These are phyloP conservation scores for Entelexis paramagnoliae DNA, from an alignment of 1,139 yeast species.

Conservation along the genomic window DNA sequence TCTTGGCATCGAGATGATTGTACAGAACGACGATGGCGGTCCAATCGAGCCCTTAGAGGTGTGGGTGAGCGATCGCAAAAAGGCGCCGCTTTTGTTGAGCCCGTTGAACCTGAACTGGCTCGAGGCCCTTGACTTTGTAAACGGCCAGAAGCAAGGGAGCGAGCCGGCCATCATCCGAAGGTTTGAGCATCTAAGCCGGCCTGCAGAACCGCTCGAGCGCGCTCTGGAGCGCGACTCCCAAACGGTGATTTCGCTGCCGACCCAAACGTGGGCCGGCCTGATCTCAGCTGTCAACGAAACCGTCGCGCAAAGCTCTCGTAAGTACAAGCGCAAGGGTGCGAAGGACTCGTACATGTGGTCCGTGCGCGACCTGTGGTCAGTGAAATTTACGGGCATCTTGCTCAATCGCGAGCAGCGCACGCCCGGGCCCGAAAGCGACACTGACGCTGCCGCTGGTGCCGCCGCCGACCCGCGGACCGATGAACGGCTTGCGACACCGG, in stretches of 20 bases:
- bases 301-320: neutral
- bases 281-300: slow-evolving; percentile 8
- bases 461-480: neutral
- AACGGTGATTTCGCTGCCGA: slow-evolving; percentile 3
- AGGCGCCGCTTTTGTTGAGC: slow-evolving; percentile 8
- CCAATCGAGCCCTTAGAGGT: slow-evolving; percentile 20
- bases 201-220: neutral
- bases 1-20: slow-evolving; percentile 55
- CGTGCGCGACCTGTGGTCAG: slow-evolving; percentile 11
- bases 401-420: slow-evolving; percentile 8
- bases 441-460: neutral
- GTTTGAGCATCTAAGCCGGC: neutral
- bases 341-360: slow-evolving; percentile 16
- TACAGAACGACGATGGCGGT: slow-evolving; percentile 26
- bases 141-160: neutral
- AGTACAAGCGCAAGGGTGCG: slow-evolving; percentile 7
- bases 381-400: slow-evolving; percentile 8
- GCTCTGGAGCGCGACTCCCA: slow-evolving; percentile 1
- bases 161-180: slow-evolving; percentile 8
- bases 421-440: neutral
- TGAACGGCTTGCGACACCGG: neutral
- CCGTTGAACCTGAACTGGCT: slow-evolving; percentile 12
- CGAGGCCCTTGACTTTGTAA: slow-evolving; percentile 11
- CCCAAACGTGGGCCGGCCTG: slow-evolving; percentile 13
- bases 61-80: slow-evolving; percentile 8